Percentiles rank a stretch among this genome's conserved stretches.
These are phyloP conservation scores for Hypsizygus marmoreus DNA, from an alignment of 768 basidiomycete species.

Conservation along the genomic window DNA sequence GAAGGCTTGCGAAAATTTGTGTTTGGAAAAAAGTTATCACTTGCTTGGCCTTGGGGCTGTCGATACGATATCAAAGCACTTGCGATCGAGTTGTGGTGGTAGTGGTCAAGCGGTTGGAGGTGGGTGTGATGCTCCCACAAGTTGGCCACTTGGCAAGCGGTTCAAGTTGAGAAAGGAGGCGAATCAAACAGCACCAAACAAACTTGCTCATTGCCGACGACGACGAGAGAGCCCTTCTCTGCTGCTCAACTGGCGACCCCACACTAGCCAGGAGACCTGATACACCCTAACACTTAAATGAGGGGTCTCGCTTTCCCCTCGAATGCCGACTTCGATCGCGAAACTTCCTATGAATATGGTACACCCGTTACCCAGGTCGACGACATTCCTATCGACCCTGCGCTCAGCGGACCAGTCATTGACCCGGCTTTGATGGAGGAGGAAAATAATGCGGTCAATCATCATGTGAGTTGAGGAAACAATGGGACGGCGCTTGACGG, in stretches of 20 bases:
- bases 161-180: constrained; percentile 1
- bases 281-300: constrained; percentile 37
- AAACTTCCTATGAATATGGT: constrained; percentile 59
- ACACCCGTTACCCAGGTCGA: constrained; percentile 59
- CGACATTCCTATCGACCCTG: constrained; percentile 84
- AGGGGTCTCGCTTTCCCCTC: constrained; percentile 61
- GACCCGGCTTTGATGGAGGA: constrained; percentile 51
- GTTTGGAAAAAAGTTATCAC: no score
- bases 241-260: constrained; percentile 12
- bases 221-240: constrained; percentile 34
- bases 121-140: no score
- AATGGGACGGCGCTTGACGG: constrained; percentile 27
- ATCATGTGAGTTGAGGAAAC: constrained; percentile 40
- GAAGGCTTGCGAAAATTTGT: no score
- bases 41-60: no score
- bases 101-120: no score
- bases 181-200: constrained; percentile 39
- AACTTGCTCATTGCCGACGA: constrained; percentile 41
- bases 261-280: constrained; percentile 5
- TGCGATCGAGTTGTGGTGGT: no score
- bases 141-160: not conserved
- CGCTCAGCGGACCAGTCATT: constrained; percentile 53
- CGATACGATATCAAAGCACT: no score
- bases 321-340: constrained; percentile 49
- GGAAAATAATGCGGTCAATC: constrained; percentile 18